These are phyloP conservation scores for Solanum lignicaule DNA, from an alignment of 257 asterid species.

Conservation along the genomic window DNA sequence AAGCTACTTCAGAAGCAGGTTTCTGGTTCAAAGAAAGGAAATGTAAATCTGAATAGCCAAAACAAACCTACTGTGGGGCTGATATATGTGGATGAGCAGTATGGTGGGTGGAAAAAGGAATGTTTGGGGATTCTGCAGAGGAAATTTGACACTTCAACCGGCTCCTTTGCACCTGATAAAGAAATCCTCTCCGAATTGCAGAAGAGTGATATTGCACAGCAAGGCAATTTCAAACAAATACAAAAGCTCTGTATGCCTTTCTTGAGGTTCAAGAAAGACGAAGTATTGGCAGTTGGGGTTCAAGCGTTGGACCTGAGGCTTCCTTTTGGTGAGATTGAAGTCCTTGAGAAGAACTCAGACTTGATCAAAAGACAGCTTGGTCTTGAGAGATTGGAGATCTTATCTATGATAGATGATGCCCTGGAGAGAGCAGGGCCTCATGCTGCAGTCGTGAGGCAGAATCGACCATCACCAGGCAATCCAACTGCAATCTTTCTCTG, in stretches of 20 bases:
- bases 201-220: conserved; percentile 49
- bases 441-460: conserved; percentile 42
- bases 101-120: conserved; percentile 82
- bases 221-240: conserved; percentile 49
- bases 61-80: conserved; percentile 51
- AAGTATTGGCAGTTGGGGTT: conserved; percentile 56
- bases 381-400: conserved; percentile 48
- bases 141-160: conserved; percentile 34
- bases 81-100: conserved; percentile 67
- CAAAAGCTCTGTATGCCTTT: conserved; percentile 90
- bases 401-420: conserved; percentile 45
- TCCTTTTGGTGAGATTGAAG: conserved; percentile 83
- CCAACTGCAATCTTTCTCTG: conserved; percentile 65
- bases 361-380: conserved; percentile 76
- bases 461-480: conserved; percentile 82
- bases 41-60: conserved; percentile 17
- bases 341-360: conserved; percentile 51
- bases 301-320: conserved; percentile 70
- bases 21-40: conserved; percentile 66
- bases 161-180: conserved; percentile 63
- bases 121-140: conserved; percentile 53
- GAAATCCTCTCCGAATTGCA: conserved; percentile 67
- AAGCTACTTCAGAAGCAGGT: conserved; percentile 83
- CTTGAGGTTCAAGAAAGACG: conserved; percentile 82
- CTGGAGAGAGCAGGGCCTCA: conserved; percentile 41